Evolutionary conservation across 495 filamentous ascomycete genomes (phyloP), one percentile per base, ranked within the genome.

Genomic region (Trichocladium antarcticum): DNA sequence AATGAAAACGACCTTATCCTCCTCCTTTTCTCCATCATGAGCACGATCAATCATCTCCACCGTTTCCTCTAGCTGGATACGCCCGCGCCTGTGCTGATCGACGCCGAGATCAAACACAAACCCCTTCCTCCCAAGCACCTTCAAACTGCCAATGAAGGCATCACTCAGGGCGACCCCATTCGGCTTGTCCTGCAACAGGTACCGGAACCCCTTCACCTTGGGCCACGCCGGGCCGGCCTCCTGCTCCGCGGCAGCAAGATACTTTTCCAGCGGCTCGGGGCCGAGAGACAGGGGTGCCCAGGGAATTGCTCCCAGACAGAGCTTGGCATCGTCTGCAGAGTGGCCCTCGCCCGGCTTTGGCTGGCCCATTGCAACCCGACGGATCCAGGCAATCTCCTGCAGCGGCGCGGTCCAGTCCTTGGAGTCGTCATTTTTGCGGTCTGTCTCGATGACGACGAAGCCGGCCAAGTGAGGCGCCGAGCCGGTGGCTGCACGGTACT

Each of bases 371-470:
- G 75, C 75, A 47, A 89, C 78, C n/a, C 79, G 72, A 31, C 77
- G 69, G 15, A 87, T 58, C 58, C 78, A 81, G 15, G 71, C 70
- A 9, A 93, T 71, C 64, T 94, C 89, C 42, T 76, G 68, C n/a
- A 95, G 68, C 1, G 83, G 80, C 21, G 55, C 42, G 12, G 66
- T 52, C 69, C 69, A 75, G 48, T 71, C 70, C 42, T 70, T 69
- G n/a, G 58, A 57, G 47, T 68, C 59, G 41, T 74, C 74, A 45
- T 81, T 75, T 42, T 80, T 73, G 36, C 86, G 82, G 67, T 93
- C 88, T 14, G 84, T 79, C 65, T 94, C 89, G 35, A 93, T 58
- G 65, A 88, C 83, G 41, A 94, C 74, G 67, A 88, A 89, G 15
- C 85, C 87, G 6, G 74, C 66, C 9, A 82, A 60, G 15, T 61